Percentiles rank a stretch among this genome's conserved stretches.
Conservation (phyloP, 441 rosid species). For the Capsella rubella region DNA sequence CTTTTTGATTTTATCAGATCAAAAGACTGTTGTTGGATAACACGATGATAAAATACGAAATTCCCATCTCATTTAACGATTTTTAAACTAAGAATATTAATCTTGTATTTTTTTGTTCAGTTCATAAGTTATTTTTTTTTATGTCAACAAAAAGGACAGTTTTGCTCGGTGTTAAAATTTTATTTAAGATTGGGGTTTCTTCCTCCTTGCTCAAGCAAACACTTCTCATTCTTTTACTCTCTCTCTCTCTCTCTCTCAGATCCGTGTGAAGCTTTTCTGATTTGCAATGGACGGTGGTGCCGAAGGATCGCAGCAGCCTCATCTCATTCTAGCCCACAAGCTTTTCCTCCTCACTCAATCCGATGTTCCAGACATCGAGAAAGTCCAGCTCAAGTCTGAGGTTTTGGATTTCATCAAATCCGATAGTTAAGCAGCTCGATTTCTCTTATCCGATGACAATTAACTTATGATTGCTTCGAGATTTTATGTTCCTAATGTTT, state of each 20-base stretch:
- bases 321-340: constrained; percentile 83
- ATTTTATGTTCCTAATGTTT: constrained; percentile 16
- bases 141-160: too few species aligned
- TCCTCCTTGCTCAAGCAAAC: constrained; percentile 52
- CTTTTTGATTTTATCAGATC: neutral
- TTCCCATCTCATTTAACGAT: too few species aligned
- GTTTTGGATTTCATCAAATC: constrained; percentile 78
- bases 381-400: constrained; percentile 87
- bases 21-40: too few species aligned
- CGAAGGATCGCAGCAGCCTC: constrained; percentile 90
- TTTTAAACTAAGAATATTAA: too few species aligned
- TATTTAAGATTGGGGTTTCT: neutral
- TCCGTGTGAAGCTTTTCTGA: constrained; percentile 23
- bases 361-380: constrained; percentile 91
- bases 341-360: constrained; percentile 81
- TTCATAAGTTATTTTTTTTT: too few species aligned
- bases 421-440: constrained; percentile 55
- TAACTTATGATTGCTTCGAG: neutral
- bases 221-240: neutral
- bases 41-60: too few species aligned
- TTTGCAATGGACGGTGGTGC: constrained; percentile 72
- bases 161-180: too few species aligned
- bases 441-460: neutral
- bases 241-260: constrained; percentile 32
- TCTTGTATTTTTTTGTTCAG: too few species aligned